Conservation (phyloP, 495 filamentous ascomycete genomes). For the Xeromyces bisporus region DNA sequence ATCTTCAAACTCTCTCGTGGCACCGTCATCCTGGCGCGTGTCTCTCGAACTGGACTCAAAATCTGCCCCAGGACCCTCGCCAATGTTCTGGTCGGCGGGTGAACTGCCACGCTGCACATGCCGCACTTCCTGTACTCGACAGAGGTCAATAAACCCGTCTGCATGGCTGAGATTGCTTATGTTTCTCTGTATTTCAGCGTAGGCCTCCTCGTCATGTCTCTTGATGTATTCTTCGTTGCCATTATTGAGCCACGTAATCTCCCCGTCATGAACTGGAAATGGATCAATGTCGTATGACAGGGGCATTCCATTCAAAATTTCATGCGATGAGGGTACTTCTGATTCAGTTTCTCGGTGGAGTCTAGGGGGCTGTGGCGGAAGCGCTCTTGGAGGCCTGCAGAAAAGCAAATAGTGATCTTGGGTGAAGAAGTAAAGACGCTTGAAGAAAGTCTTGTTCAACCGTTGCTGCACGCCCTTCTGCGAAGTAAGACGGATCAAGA, state of each 20-base stretch:
- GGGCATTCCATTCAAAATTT: constrained; percentile 41
- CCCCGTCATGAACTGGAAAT: constrained; percentile 35
- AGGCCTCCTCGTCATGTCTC: constrained; percentile 42
- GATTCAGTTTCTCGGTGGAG: constrained; percentile 22
- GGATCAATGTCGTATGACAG: constrained; percentile 49
- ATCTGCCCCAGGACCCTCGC: constrained; percentile 32
- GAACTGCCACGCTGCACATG: constrained; percentile 32
- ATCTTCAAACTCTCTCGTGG: constrained; percentile 34
- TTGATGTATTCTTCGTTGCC: constrained; percentile 26
- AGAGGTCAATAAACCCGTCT: constrained; percentile 54
- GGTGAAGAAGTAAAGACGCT: constrained; percentile 52
- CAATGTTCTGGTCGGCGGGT: constrained; percentile 32
- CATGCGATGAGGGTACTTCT: constrained; percentile 35
- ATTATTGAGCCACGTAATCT: constrained; percentile 42
- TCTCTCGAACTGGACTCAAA: constrained; percentile 30
- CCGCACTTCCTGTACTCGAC: constrained; percentile 39
- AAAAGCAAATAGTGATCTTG: constrained; percentile 55
- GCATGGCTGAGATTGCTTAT: constrained; percentile 39
- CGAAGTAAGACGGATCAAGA: constrained; percentile 51
- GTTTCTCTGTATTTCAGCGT: constrained; percentile 43
- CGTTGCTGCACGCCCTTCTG: constrained; percentile 43
- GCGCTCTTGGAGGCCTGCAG: constrained; percentile 44
- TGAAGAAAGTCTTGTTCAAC: constrained; percentile 50
- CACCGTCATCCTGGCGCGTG: constrained; percentile 34
- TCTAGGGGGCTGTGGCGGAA: constrained; percentile 49